These are phyloP conservation scores for Dipodascopsis uninucleata DNA, from an alignment of 805 yeast species.

Conservation along the genomic window DNA sequence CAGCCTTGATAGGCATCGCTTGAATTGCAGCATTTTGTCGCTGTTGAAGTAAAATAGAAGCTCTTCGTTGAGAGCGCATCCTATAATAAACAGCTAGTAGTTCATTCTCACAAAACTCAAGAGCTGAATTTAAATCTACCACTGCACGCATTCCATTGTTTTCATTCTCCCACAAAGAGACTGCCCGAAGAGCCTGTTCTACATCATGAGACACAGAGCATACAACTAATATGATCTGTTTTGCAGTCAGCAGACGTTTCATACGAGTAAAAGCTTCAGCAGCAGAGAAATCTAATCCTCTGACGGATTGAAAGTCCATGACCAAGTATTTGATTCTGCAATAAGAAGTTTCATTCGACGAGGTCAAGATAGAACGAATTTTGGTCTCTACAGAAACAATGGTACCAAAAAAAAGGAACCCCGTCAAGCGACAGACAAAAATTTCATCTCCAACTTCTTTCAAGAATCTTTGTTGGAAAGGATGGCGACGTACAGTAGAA, in stretches of 20 bases:
- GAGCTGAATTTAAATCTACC: conserved; percentile 74
- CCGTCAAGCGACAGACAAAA: conserved; percentile 79
- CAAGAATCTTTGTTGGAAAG: conserved; percentile 80
- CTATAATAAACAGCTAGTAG: conserved; percentile 63
- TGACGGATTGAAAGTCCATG: conserved; percentile 78
- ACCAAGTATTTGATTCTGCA: conserved; percentile 63
- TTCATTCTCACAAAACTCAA: conserved; percentile 96
- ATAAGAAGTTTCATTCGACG: conserved; percentile 46
- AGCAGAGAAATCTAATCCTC: conserved; percentile 82
- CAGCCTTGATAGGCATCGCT: neutral
- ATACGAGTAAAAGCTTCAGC: conserved; percentile 92
- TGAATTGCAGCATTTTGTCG: too few relatives aligned
- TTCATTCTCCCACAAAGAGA: conserved; percentile 64
- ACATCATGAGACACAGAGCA: conserved; percentile 70
- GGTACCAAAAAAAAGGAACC: conserved; percentile 90
- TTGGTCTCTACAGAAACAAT: conserved; percentile 84
- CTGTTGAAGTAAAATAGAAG: conserved; percentile 1
- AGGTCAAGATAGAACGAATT: conserved; percentile 56
- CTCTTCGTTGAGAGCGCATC: conserved; percentile 32
- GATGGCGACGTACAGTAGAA: conserved; percentile 88
- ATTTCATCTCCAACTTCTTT: conserved; percentile 86
- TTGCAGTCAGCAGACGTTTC: conserved; percentile 68
- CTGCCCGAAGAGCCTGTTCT: conserved; percentile 70
- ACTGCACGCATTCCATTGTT: conserved; percentile 55
- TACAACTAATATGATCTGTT: conserved; percentile 65